Conservation (phyloP, 768 basidiomycete species). For the Dioszegia aurantiaca region DNA sequence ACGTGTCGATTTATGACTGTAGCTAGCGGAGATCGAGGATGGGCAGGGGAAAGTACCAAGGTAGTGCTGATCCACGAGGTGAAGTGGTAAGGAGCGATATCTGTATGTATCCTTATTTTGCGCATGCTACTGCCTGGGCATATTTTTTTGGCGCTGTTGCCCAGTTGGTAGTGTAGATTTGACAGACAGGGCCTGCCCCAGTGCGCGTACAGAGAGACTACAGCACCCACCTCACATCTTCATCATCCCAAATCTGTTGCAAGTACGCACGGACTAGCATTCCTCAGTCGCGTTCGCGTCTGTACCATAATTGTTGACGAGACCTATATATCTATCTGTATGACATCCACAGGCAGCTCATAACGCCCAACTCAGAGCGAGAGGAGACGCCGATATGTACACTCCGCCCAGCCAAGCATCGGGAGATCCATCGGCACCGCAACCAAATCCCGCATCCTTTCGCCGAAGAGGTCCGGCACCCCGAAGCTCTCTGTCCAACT, state of each 20-base stretch:
- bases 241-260: too few species aligned
- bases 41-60: slow-evolving; percentile 85
- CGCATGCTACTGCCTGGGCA: too few species aligned
- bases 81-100: slow-evolving; percentile 52
- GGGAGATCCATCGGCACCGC: background rate
- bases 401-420: slow-evolving; percentile 11
- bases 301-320: too few species aligned
- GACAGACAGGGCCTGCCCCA: too few species aligned
- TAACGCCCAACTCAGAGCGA: too few species aligned
- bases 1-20: slow-evolving; percentile 80
- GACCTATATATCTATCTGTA: too few species aligned
- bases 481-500: slow-evolving; percentile 8
- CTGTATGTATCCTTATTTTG: too few species aligned
- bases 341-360: background rate
- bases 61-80: slow-evolving; percentile 91
- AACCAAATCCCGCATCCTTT: slow-evolving; percentile 1
- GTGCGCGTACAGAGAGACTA: too few species aligned
- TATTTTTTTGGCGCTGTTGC: background rate
- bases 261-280: too few species aligned
- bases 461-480: background rate
- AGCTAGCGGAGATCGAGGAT: slow-evolving; percentile 88
- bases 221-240: too few species aligned
- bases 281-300: too few species aligned
- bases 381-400: slow-evolving; percentile 8
- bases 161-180: too few species aligned